Evolutionary conservation across 345 rosid species (phyloP).

Genomic region (Physaria fendleri): DNA sequence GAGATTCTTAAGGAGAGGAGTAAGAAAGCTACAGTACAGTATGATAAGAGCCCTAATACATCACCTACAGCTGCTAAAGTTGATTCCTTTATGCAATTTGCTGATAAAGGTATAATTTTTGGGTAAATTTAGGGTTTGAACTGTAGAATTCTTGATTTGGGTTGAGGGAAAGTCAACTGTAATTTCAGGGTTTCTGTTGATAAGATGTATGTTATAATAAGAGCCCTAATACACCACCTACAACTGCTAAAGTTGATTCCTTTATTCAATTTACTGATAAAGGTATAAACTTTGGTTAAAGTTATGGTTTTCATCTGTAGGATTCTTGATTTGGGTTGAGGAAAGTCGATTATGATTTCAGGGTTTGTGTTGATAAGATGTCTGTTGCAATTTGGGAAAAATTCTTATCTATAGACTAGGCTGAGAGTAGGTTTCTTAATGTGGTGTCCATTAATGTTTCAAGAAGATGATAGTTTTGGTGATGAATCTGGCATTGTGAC

Average conservation of each 20-base stretch:
- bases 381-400: background rate
- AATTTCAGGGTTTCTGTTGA: slow-evolving; percentile 8
- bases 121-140: background rate
- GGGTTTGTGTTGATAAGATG: slow-evolving; percentile 3
- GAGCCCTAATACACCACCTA: slow-evolving; percentile 42
- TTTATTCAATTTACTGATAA: slow-evolving; percentile 88
- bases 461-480: too few species aligned
- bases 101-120: slow-evolving; percentile 64
- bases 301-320: background rate
- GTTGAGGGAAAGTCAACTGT: background rate
- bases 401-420: slow-evolving; percentile 7
- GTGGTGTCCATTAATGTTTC: too few species aligned
- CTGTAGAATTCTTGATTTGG: background rate
- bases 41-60: slow-evolving; percentile 46
- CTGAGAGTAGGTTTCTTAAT: slow-evolving; percentile 13
- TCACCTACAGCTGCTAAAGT: slow-evolving; percentile 46
- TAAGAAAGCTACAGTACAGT: slow-evolving; percentile 40
- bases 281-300: slow-evolving; percentile 39
- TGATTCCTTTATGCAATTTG: slow-evolving; percentile 78
- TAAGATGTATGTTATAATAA: slow-evolving; percentile 32
- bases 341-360: background rate
- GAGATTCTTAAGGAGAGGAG: slow-evolving; percentile 74
- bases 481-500: too few species aligned
- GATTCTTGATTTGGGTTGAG: background rate
- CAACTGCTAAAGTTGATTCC: slow-evolving; percentile 69